These are phyloP conservation scores for Paraglomus occultum DNA, from an alignment of 192 early-diverging fungal genomes.

Conservation along the genomic window DNA sequence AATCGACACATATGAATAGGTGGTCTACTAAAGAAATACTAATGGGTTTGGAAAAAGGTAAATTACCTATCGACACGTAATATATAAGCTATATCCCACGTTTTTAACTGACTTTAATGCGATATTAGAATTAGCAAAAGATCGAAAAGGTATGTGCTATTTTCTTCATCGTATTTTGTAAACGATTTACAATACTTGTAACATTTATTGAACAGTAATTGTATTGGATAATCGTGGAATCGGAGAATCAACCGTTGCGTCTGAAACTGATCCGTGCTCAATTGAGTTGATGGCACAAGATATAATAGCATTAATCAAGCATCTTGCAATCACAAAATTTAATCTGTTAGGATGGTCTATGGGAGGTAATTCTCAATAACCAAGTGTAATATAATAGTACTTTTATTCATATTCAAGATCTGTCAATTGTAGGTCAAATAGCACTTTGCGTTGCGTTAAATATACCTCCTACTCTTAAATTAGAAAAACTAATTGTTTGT, in stretches of 20 bases:
- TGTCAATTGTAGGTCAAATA: background rate
- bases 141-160: too few relatives aligned
- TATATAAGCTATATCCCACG: too few relatives aligned
- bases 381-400: background rate
- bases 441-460: background rate
- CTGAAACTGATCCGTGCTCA: background rate
- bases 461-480: slow-evolving; percentile 1
- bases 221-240: slow-evolving; percentile 10
- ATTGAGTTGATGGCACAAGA: slow-evolving; percentile 12
- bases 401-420: background rate
- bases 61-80: too few relatives aligned
- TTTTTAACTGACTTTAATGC: too few relatives aligned
- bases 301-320: slow-evolving; percentile 5
- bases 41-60: too few relatives aligned
- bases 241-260: slow-evolving; percentile 5
- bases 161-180: too few relatives aligned
- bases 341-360: slow-evolving; percentile 8
- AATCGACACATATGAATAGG: too few relatives aligned
- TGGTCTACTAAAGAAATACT: too few relatives aligned
- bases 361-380: background rate
- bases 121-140: too few relatives aligned
- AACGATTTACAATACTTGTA: too few relatives aligned
- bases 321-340: slow-evolving; percentile 6
- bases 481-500: background rate
- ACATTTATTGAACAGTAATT: background rate